These are phyloP conservation scores for Tricholoma flavovirens DNA, from an alignment of 768 basidiomycete genomes.

Conservation along the genomic window DNA sequence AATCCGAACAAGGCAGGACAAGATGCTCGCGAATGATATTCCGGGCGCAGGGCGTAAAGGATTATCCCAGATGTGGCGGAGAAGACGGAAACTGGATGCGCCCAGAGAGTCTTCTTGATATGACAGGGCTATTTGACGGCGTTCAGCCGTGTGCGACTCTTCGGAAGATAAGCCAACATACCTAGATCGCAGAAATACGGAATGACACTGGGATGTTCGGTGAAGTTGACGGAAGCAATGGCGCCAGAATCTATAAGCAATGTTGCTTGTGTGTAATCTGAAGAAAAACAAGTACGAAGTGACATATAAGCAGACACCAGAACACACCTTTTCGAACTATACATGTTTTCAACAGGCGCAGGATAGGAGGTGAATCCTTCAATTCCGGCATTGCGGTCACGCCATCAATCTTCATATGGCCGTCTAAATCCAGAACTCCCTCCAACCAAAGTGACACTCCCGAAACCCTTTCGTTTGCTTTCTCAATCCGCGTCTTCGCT, in stretches of 20 bases:
- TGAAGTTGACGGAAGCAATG: constrained; percentile 28
- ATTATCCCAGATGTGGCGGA: constrained; percentile 28
- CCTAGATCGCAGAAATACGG: constrained; percentile 40
- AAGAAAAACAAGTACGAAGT: constrained; percentile 3
- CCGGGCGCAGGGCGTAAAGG: constrained; percentile 14
- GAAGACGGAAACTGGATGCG: constrained; percentile 25
- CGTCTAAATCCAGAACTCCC: constrained; percentile 5
- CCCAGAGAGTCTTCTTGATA: constrained; percentile 13
- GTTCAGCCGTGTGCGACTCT: constrained; percentile 6
- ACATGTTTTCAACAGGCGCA: constrained; percentile 27
- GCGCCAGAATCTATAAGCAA: constrained; percentile 38
- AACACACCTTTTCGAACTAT: constrained; percentile 29
- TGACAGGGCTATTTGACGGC: constrained; percentile 22
- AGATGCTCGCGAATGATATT: constrained; percentile 30
- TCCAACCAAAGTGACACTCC: constrained; percentile 28
- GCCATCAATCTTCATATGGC: constrained; percentile 12
- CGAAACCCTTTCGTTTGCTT: constrained; percentile 18
- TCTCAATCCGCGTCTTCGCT: constrained; percentile 19
- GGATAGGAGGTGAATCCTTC: constrained; percentile 15
- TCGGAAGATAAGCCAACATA: constrained; percentile 10
- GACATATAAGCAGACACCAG: neutral
- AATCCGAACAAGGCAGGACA: constrained; percentile 34
- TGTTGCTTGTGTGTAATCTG: constrained; percentile 36
- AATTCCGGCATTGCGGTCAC: constrained; percentile 9
- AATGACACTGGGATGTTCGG: constrained; percentile 24